A percentile compares a stretch with the other conserved stretches of the same genome.
These are phyloP conservation scores for Geosmithia morbida DNA, from an alignment of 2,329 filamentous ascomycete genomes.

Conservation along the genomic window DNA sequence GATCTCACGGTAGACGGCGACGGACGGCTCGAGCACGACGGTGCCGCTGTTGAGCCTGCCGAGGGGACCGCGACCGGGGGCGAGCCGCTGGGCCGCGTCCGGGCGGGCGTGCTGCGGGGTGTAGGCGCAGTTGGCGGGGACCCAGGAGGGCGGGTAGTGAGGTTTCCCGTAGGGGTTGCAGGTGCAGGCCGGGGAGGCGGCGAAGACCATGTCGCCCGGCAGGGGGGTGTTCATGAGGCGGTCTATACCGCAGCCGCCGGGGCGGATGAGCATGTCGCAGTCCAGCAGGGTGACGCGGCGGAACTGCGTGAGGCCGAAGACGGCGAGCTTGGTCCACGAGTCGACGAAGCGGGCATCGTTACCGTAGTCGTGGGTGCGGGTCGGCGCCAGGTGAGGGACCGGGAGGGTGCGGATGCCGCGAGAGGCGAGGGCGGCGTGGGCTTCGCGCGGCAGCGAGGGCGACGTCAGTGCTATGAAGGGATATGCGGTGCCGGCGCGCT, in stretches of 20 bases:
- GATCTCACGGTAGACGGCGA: slow-evolving; percentile 32
- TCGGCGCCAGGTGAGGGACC: slow-evolving; percentile 59
- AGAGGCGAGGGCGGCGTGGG: slow-evolving; percentile 52
- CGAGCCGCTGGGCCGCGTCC: slow-evolving; percentile 28
- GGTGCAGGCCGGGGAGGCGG: slow-evolving; percentile 70
- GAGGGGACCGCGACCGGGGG: slow-evolving; percentile 31
- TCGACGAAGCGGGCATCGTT: slow-evolving; percentile 78
- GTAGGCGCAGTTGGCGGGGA: slow-evolving; percentile 42
- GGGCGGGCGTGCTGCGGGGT: slow-evolving; percentile 35
- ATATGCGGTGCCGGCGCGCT: slow-evolving; percentile 49
- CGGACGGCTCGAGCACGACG: slow-evolving; percentile 39
- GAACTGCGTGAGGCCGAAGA: slow-evolving; percentile 66
- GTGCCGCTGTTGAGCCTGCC: slow-evolving; percentile 40
- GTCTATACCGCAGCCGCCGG: slow-evolving; percentile 75
- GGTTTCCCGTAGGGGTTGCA: slow-evolving; percentile 69
- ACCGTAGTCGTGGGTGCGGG: slow-evolving; percentile 40
- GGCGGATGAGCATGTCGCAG: slow-evolving; percentile 72
- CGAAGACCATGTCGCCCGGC: slow-evolving; percentile 48
- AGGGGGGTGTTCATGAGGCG: slow-evolving; percentile 76
- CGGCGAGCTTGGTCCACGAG: slow-evolving; percentile 76
- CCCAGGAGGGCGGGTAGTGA: slow-evolving; percentile 66
- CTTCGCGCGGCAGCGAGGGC: slow-evolving; percentile 54
- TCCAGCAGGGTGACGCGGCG: slow-evolving; percentile 71
- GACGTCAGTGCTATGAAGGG: slow-evolving; percentile 77
- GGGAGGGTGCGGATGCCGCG: slow-evolving; percentile 56